Evolutionary conservation across 2,329 filamentous ascomycete species (phyloP).

Genomic region (Tolypocladium nubicola): DNA sequence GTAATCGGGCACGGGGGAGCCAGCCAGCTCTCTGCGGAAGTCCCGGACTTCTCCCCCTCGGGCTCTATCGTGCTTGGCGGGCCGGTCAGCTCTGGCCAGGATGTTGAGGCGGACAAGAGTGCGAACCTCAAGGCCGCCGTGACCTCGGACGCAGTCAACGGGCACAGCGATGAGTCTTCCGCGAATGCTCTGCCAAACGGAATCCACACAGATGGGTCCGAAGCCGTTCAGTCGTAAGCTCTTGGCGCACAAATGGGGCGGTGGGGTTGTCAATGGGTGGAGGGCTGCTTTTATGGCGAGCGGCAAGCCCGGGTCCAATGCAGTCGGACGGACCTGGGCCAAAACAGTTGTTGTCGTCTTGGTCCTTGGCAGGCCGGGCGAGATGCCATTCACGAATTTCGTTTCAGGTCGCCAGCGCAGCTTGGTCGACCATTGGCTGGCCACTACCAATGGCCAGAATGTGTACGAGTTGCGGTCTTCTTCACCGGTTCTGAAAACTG

Average conservation of each 20-base stretch:
- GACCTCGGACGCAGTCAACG: slow-evolving; percentile 3
- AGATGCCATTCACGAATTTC: neutral
- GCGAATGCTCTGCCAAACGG: slow-evolving; percentile 1
- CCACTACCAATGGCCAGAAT: neutral
- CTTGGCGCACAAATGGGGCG: neutral
- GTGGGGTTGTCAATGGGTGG: neutral
- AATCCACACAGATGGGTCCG: slow-evolving; percentile 4
- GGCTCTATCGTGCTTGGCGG: slow-evolving; percentile 7
- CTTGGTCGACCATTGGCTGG: neutral
- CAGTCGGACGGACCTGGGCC: neutral
- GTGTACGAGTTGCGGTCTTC: neutral
- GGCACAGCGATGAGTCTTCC: neutral
- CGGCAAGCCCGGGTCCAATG: neutral
- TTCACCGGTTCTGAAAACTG: neutral
- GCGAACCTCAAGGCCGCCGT: neutral
- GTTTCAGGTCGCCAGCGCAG: neutral
- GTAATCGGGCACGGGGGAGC: slow-evolving; percentile 12
- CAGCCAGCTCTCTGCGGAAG: slow-evolving; percentile 26
- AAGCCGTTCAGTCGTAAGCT: neutral
- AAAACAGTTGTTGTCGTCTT: neutral
- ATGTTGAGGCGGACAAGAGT: neutral
- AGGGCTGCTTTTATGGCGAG: neutral
- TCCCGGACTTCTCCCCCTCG: slow-evolving; percentile 28
- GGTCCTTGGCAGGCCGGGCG: neutral
- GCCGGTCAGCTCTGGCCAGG: neutral